Evolutionary conservation across 805 yeast genomes (phyloP).

Genomic region (Yamadazyma takamatsuzukensis): DNA sequence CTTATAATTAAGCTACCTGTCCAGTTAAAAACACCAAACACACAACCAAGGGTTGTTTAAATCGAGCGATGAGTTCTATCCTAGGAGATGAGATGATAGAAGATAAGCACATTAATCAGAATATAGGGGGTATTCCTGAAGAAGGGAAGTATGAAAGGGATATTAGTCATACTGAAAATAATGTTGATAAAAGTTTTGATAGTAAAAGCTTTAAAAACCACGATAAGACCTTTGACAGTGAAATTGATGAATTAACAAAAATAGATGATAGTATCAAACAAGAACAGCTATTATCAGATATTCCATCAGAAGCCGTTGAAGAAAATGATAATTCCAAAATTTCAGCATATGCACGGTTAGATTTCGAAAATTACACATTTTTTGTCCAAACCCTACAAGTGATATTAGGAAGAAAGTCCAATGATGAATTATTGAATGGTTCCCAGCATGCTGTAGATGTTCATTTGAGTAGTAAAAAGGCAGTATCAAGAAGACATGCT

Average conservation of each 20-base stretch:
- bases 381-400: slow-evolving; percentile 96
- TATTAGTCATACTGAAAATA: no score
- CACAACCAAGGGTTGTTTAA: no score
- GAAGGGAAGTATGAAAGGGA: no score
- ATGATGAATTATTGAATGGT: slow-evolving; percentile 48
- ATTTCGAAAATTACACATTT: slow-evolving; percentile 89
- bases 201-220: no score
- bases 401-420: slow-evolving; percentile 80
- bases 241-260: no score
- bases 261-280: neutral
- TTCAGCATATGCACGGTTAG: slow-evolving; percentile 71
- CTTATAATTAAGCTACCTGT: no score
- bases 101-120: no score
- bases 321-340: slow-evolving; percentile 25
- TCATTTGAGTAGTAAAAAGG: slow-evolving; percentile 87
- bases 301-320: slow-evolving; percentile 14
- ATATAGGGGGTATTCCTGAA: no score
- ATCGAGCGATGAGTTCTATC: slow-evolving; percentile 14
- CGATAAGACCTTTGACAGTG: no score
- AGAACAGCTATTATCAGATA: slow-evolving; percentile 1
- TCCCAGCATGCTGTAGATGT: slow-evolving; percentile 82
- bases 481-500: slow-evolving; percentile 91
- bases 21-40: no score
- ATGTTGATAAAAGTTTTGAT: no score
- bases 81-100: slow-evolving; percentile 17